Percentiles rank a stretch among this genome's conserved stretches.
phyloP scores from a whole-genome alignment of 768 basidiomycete genomes.

The Boletus edulis region DNA sequence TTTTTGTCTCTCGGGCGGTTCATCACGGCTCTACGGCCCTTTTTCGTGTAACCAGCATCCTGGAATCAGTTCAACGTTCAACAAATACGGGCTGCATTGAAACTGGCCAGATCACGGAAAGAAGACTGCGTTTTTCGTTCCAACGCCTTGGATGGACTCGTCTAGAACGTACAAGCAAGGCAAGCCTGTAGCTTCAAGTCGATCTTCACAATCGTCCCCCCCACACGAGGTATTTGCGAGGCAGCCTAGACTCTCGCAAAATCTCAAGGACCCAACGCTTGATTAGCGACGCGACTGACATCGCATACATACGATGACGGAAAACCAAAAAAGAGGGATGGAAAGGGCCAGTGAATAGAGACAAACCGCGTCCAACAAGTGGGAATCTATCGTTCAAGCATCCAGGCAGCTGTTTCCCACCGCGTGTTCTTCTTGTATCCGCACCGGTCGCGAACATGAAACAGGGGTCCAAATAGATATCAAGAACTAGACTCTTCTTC shows the following conservation, averaged over 20 bases:
- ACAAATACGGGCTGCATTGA: no score
- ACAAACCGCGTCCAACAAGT: no score
- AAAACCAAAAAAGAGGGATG: background rate
- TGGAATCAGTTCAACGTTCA: background rate
- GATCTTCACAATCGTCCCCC: background rate
- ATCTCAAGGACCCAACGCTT: no score
- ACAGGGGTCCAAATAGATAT: constrained; percentile 12
- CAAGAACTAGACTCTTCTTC: background rate
- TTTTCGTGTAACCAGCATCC: background rate
- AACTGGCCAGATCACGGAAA: background rate
- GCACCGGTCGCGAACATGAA: constrained; percentile 15
- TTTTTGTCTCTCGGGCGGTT: background rate
- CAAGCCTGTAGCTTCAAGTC: background rate
- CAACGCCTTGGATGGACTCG: background rate
- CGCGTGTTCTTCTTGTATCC: constrained; percentile 4
- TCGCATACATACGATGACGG: no score
- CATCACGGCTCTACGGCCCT: background rate
- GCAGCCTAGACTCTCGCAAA: constrained; percentile 9
- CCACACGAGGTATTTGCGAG: constrained; percentile 24
- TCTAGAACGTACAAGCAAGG: background rate
- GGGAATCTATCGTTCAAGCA: background rate
- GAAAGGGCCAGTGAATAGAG: no score
- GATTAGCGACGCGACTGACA: no score
- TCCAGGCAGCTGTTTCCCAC: background rate
- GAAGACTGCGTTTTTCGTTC: constrained; percentile 5